phyloP scores from a whole-genome alignment of 768 basidiomycete species.

The Mycena venus region DNA sequence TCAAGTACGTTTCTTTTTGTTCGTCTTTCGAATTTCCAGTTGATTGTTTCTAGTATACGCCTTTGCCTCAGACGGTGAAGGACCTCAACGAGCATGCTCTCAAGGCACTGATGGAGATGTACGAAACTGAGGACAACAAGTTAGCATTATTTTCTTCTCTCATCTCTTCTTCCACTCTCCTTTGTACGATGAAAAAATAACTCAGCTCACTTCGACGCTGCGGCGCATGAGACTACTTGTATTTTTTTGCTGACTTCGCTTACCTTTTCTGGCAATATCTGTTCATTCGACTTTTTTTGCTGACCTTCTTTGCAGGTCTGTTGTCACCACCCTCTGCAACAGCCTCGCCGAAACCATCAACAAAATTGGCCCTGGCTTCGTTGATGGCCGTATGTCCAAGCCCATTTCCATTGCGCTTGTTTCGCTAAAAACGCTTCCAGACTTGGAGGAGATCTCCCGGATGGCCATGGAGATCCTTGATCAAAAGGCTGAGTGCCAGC shows the following conservation, averaged over 20 bases:
- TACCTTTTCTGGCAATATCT: conserved; percentile 21
- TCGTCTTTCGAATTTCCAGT: not conserved
- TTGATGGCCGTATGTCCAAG: conserved; percentile 76
- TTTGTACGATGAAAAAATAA: conserved; percentile 65
- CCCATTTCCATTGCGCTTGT: not conserved
- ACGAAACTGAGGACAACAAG: conserved; percentile 97
- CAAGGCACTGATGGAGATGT: conserved; percentile 86
- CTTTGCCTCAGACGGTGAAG: conserved; percentile 77
- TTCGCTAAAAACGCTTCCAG: conserved; percentile 50
- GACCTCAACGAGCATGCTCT: conserved; percentile 85
- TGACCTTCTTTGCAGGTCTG: conserved; percentile 67
- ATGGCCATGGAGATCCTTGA: conserved; percentile 90
- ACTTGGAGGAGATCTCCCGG: conserved; percentile 81
- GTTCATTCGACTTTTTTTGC: conserved; percentile 28
- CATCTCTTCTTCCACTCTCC: conserved; percentile 2
- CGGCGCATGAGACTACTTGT: conserved; percentile 69
- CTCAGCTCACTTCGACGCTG: conserved; percentile 88
- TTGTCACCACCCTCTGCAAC: conserved; percentile 89
- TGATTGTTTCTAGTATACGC: conserved; percentile 50
- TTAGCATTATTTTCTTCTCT: conserved; percentile 61
- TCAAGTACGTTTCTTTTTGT: conserved; percentile 55
- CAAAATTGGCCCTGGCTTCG: conserved; percentile 89
- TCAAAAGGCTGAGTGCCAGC: conserved; percentile 96
- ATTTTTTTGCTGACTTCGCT: conserved; percentile 51
- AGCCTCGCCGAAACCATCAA: conserved; percentile 93